A percentile compares a stretch with the other conserved stretches of the same genome.
These are phyloP conservation scores for Crithidia bombi DNA, from an alignment of 208 protist species.

Conservation along the genomic window DNA sequence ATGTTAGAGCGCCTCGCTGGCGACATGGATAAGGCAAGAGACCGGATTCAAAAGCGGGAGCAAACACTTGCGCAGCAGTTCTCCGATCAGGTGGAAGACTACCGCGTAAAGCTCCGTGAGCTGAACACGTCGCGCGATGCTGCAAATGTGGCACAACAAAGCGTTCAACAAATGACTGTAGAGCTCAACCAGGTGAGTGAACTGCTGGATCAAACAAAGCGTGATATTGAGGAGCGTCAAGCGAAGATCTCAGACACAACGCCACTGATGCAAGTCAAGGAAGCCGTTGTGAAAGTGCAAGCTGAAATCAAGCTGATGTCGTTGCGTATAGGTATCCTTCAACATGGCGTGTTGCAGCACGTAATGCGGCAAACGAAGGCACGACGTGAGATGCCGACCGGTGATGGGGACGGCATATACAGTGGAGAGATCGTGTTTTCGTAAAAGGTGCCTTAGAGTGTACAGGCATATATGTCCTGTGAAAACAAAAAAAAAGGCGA, in stretches of 20 bases:
- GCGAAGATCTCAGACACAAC: slow-evolving; percentile 89
- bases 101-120: slow-evolving; percentile 87
- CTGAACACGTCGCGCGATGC: slow-evolving; percentile 80
- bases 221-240: slow-evolving; percentile 86
- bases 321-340: slow-evolving; percentile 87
- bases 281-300: slow-evolving; percentile 83
- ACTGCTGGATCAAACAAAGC: slow-evolving; percentile 83
- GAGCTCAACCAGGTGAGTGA: slow-evolving; percentile 91
- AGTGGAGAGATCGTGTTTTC: slow-evolving; percentile 33
- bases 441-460: too few species aligned
- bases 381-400: slow-evolving; percentile 46
- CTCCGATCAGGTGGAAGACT: slow-evolving; percentile 87
- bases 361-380: slow-evolving; percentile 83
- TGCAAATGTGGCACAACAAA: slow-evolving; percentile 80
- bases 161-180: slow-evolving; percentile 85
- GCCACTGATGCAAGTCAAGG: slow-evolving; percentile 90
- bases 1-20: slow-evolving; percentile 81
- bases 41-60: slow-evolving; percentile 91
- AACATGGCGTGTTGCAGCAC: slow-evolving; percentile 90
- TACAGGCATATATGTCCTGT: too few species aligned
- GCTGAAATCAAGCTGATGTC: slow-evolving; percentile 91
- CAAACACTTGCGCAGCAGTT: slow-evolving; percentile 91
- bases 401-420: slow-evolving; percentile 26
- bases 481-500: slow-evolving; percentile 21
- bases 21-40: slow-evolving; percentile 86